Conservation (phyloP, 2,329 filamentous ascomycete genomes). For the Elsinoe australis region DNA sequence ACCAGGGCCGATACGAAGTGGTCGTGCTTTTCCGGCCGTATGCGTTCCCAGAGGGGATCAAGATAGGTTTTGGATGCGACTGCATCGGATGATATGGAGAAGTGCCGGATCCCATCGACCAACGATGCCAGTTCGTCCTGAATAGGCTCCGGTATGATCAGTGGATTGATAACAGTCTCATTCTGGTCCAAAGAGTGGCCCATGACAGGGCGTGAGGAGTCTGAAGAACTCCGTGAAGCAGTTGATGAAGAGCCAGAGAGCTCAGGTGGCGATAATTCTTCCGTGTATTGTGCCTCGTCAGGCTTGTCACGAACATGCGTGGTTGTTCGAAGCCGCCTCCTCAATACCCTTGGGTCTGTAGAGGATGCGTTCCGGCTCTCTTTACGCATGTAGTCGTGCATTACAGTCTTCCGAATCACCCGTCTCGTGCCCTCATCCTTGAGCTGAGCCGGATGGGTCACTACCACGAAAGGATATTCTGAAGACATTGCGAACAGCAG, state of each 20-base stretch:
- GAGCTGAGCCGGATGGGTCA: too few relatives aligned
- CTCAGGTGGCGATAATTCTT: too few relatives aligned
- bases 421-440: neutral
- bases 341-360: neutral
- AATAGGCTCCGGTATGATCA: neutral
- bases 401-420: neutral
- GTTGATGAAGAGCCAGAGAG: too few relatives aligned
- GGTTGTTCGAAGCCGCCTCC: too few relatives aligned
- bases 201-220: too few relatives aligned
- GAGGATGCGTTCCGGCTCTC: neutral
- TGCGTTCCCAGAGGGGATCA: neutral
- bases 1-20: neutral
- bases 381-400: neutral
- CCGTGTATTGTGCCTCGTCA: too few relatives aligned
- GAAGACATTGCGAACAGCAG: too few relatives aligned
- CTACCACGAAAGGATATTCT: too few relatives aligned
- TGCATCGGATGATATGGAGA: neutral
- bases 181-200: too few relatives aligned
- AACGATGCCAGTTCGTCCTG: neutral
- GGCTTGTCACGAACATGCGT: too few relatives aligned
- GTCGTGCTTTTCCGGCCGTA: neutral
- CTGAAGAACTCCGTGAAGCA: too few relatives aligned
- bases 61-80: neutral
- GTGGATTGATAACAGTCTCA: too few relatives aligned
- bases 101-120: neutral